Conservation (phyloP, 2,329 filamentous ascomycete species). For the Fusarium sp. region DNA sequence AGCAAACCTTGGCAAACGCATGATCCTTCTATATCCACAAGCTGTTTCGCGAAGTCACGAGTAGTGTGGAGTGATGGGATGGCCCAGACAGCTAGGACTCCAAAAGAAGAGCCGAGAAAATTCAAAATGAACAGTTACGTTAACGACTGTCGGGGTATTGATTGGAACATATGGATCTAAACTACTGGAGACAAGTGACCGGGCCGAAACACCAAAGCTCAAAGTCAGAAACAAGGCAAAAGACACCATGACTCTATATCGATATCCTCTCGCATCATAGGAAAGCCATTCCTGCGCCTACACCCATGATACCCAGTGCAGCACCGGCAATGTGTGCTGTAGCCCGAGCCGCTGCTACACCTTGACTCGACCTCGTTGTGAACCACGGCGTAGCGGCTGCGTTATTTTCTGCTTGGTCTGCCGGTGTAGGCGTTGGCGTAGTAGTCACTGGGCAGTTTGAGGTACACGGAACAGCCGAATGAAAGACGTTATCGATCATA, state of each 20-base stretch:
- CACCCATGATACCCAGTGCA: slow-evolving; percentile 51
- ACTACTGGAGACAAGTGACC: not conserved
- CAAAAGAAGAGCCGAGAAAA: not conserved
- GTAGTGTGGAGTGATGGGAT: not conserved
- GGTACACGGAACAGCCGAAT: slow-evolving; percentile 60
- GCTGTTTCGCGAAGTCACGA: not conserved
- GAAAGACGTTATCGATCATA: slow-evolving; percentile 59
- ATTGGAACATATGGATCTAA: slow-evolving; percentile 12
- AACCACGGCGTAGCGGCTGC: slow-evolving; percentile 44
- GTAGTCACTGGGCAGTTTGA: slow-evolving; percentile 50
- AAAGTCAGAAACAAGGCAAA: slow-evolving; percentile 1
- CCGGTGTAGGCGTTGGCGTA: slow-evolving; percentile 25
- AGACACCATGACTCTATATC: not conserved
- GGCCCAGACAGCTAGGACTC: not conserved
- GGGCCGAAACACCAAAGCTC: slow-evolving; percentile 22
- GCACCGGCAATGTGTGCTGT: slow-evolving; percentile 50
- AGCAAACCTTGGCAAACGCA: not conserved
- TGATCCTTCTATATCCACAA: too few species aligned
- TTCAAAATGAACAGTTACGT: not conserved
- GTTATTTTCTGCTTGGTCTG: slow-evolving; percentile 29
- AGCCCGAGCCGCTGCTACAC: slow-evolving; percentile 38
- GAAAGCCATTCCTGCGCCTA: slow-evolving; percentile 51
- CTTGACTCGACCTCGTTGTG: slow-evolving; percentile 46
- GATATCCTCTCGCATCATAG: slow-evolving; percentile 26
- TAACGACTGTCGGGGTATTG: slow-evolving; percentile 29